phyloP scores from a whole-genome alignment of 1,139 yeast species.

The Hyphopichia khmerensis region DNA sequence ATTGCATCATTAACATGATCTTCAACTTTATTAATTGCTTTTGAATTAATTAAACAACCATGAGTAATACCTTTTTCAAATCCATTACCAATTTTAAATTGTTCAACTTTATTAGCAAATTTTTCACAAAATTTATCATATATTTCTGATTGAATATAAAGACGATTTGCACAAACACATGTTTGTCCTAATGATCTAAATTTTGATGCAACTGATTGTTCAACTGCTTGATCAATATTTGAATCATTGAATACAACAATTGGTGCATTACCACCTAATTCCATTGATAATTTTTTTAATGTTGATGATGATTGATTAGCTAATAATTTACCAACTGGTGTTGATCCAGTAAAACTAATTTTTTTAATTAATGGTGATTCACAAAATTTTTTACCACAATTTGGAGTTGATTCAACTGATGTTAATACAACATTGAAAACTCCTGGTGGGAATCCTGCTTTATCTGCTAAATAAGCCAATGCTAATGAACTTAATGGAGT shows the following conservation, averaged over 20 bases:
- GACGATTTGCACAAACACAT: slow-evolving; percentile 86
- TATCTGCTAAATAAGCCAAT: slow-evolving; percentile 41
- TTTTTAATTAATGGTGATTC: slow-evolving; percentile 42
- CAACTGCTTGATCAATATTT: slow-evolving; percentile 46
- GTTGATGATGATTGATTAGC: slow-evolving; percentile 49
- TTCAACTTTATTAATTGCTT: slow-evolving; percentile 39
- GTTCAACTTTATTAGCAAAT: slow-evolving; percentile 31
- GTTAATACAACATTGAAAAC: slow-evolving; percentile 40
- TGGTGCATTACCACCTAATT: slow-evolving; percentile 56
- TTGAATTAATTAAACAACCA: slow-evolving; percentile 43
- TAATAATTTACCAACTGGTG: slow-evolving; percentile 52
- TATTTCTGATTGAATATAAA: slow-evolving; percentile 67
- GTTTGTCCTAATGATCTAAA: slow-evolving; percentile 82
- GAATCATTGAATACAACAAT: slow-evolving; percentile 50
- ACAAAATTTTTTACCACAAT: slow-evolving; percentile 30
- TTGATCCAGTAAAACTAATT: slow-evolving; percentile 59
- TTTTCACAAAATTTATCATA: slow-evolving; percentile 55
- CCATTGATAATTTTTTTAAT: slow-evolving; percentile 50
- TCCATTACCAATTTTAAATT: slow-evolving; percentile 44
- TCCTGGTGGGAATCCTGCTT: slow-evolving; percentile 48
- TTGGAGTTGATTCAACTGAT: slow-evolving; percentile 37
- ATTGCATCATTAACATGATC: slow-evolving; percentile 43
- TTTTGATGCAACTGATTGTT: slow-evolving; percentile 53
- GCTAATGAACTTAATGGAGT: slow-evolving; percentile 47
- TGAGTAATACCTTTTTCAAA: slow-evolving; percentile 44